Evolutionary conservation across 1,284 basidiomycete species (phyloP), one percentile per base, ranked within the genome.

Genomic region (Malassezia yamatoensis): DNA sequence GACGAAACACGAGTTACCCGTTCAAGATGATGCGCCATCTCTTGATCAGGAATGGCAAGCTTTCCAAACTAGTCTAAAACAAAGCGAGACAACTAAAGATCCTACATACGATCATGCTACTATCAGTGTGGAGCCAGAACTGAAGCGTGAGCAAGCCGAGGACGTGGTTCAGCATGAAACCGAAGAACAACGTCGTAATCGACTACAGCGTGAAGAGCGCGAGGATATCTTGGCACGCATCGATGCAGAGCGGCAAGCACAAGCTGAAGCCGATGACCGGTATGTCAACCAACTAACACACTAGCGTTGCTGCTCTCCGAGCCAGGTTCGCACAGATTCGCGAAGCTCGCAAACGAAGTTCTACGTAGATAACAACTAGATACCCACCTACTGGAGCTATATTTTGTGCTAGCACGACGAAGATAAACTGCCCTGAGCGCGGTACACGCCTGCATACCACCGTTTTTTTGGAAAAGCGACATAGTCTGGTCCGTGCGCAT

Each of bases 231-330:
- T 64, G 0, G 53, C 61, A n/a, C 59, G 67, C 3, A 51, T 64
- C 49, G 67, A 70, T 35, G 63, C 65, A 37, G 67, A 70, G 51
- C 63, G 66, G 46, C 56, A 63, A 5, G 59, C 63, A 13, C 67
- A 70, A 34, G 63, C 65, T 20, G 67, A 70, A 36, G 67, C 61
- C 5, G 63, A 66, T 10, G 64, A 67, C 46, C 62, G 64, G 66
- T 67, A 46, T 51, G 62, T 57, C 3, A 32, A 11, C 7, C 29
- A 20, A 43, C 16, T 20, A 12, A 11, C 41, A 29, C 29, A 7
- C 45, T 7, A 57, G 54, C 3, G 50, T 57, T 10, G 38, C 16
- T 15, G 32, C 34, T 8, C 41, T 58, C 16, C 44, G 51, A 15
- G 39, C 39, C 21, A 44, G 51, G 15, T 32, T 58, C n/a, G 50